Evolutionary conservation across 768 basidiomycete species (phyloP), one percentile per base, ranked within the genome.

Genomic region (Trametopsis cervina): DNA sequence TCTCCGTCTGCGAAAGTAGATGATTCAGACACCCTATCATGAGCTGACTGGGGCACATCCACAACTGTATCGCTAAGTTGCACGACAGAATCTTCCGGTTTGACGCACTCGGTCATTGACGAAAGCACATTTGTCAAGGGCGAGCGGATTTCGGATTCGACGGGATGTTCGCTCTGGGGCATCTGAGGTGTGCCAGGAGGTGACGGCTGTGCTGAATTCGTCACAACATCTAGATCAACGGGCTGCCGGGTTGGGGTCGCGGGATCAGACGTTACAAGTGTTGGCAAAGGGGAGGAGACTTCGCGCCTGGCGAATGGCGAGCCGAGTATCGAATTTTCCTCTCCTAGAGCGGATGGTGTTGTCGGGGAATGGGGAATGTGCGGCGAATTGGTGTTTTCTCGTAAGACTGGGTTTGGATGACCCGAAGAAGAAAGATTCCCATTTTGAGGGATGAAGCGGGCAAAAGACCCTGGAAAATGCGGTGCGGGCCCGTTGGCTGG

Each of bases 401-500:
- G 25, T 9, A 27, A 24, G 21, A 44, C n/a, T n/a, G 42, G 6
- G 24, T 10, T 27, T 41, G 40, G 12, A 21, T 24, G n/a, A 15
- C 37, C 18, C 4, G 39, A 36, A 40, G 46, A 23, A 15, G 39
- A 22, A 18, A n/a, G 37, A 4, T 20, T 15, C 38, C 38, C 15
- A 7, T 12, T 11, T 20, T 42, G 17, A 36, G 11, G 15, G 36
- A 27, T 9, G 44, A 15, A 17, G 29, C 44, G 44, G 17, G 5
- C 20, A 18, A 40, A 48, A 17, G 39, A 41, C 17, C 47, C 40
- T 18, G 17, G 42, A 18, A n/a, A 42, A 12, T 42, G 44, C 5
- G 18, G 49, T 2, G 49, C 25, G 35, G 54, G 40, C 9, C 53
- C 33, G 36, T 60, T 29, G 27, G 54, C 50, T 42, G 69, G 66